Evolutionary conservation across 805 yeast species (phyloP).

Genomic region (Lipomyces sp.): DNA sequence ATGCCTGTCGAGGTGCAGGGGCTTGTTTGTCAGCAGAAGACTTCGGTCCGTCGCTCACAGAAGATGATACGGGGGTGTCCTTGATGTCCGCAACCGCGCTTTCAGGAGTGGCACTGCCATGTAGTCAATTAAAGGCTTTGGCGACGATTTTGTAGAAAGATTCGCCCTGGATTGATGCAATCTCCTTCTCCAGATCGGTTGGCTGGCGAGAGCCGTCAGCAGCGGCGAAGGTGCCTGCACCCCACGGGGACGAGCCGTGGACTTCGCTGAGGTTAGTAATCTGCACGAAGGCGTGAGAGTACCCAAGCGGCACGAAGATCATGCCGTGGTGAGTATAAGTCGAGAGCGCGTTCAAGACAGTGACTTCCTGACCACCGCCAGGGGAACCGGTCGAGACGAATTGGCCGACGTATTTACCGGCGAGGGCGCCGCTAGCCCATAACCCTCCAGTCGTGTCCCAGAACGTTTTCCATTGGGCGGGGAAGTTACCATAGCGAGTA

Average conservation of each 20-base stretch:
- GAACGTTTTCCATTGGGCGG: constrained; percentile 78
- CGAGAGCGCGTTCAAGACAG: constrained; percentile 66
- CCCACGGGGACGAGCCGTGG: constrained; percentile 86
- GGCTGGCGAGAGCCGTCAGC: constrained; percentile 77
- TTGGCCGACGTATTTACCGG: constrained; percentile 75
- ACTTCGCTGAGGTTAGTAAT: constrained; percentile 61
- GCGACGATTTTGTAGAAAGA: constrained; percentile 56
- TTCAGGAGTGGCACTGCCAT: constrained; percentile 20
- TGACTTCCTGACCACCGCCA: constrained; percentile 85
- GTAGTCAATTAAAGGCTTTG: constrained; percentile 34
- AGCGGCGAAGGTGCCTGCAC: constrained; percentile 82
- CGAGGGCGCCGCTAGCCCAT: constrained; percentile 71
- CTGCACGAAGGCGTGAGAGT: constrained; percentile 60
- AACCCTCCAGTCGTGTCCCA: constrained; percentile 78
- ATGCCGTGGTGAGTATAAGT: constrained; percentile 79
- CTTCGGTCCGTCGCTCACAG: not conserved
- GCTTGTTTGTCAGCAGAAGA: constrained; percentile 5
- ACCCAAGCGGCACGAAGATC: constrained; percentile 80
- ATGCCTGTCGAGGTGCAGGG: constrained; percentile 14
- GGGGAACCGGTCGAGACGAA: constrained; percentile 75
- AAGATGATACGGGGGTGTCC: constrained; percentile 2
- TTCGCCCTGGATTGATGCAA: constrained; percentile 71
- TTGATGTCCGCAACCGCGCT: constrained; percentile 17
- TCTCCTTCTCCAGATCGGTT: constrained; percentile 61
- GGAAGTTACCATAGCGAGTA: constrained; percentile 80